Conservation (phyloP, 2,329 filamentous ascomycete species). For the Zymoseptoria brevis region DNA sequence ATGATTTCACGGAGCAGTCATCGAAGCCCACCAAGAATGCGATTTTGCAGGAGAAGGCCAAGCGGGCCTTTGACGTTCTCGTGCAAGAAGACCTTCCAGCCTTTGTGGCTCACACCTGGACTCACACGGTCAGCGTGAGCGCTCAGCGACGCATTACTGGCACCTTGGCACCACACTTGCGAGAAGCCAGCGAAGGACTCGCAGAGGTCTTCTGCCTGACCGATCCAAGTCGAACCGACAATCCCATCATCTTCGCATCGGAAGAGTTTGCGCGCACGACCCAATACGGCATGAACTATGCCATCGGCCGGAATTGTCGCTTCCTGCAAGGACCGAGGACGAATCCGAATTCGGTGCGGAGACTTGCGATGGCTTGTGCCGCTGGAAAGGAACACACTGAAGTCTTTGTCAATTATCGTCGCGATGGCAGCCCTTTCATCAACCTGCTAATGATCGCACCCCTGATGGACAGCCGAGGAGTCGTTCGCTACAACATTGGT, state of each 20-base stretch:
- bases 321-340: conserved; percentile 71
- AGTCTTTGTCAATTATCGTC: conserved; percentile 64
- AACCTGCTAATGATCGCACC: conserved; percentile 69
- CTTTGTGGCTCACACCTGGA: conserved; percentile 62
- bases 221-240: conserved; percentile 64
- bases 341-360: conserved; percentile 52
- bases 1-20: conserved; percentile 47
- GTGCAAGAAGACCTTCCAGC: conserved; percentile 63
- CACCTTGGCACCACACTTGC: conserved; percentile 54
- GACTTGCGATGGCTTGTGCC: conserved; percentile 54
- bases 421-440: conserved; percentile 71
- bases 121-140: conserved; percentile 60
- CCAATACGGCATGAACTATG: conserved; percentile 65
- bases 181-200: conserved; percentile 63
- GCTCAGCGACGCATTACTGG: conserved; percentile 61
- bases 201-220: conserved; percentile 72
- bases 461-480: conserved; percentile 58
- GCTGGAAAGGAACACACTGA: conserved; percentile 64
- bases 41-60: conserved; percentile 54
- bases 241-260: conserved; percentile 70
- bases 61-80: conserved; percentile 56
- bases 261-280: conserved; percentile 69
- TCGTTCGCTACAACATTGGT: conserved; percentile 61
- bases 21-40: conserved; percentile 50
- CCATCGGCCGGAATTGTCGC: conserved; percentile 67